Evolutionary conservation across 140 eudicot species (phyloP), one percentile per base, ranked within the genome.

Genomic region (Anethum foeniculum): DNA sequence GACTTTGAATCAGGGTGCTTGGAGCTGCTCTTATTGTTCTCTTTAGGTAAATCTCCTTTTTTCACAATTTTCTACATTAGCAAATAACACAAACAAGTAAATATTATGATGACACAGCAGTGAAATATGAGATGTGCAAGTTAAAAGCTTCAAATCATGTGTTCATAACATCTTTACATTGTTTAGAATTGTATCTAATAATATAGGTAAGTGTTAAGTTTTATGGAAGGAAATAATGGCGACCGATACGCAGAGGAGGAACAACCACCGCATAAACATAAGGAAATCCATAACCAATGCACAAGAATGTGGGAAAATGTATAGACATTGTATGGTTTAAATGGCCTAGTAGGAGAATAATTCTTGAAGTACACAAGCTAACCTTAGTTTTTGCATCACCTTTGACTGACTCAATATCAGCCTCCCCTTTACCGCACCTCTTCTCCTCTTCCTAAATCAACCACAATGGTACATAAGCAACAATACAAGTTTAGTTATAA

Each of bases 1-100:
- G 99, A 93, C 90, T 96, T 96, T 10, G 91, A 81, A 83, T 95
- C 97, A 51, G 99, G 99, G 39, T 97, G 88, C 83, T 89, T 95
- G 5, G 93, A 86, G 38, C 77, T 11, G 51, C 52, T 25, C 79
- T 90, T 89, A 5, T 23, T 16, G 36, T 73, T 48, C 28, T 84
- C 90, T 56, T 79, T 89, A 28, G 67, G 71, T 41, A 11, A 80
- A 69, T 81, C 83, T 58, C 43, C 79, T 25, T 81, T 84, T 91
- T 82, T 88, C 85, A 88, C 52, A 79, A 48, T 62, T 78, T 76
- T 72, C 25, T 58, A 74, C 72, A 84, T 67, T 64, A 82, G 34
- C 73, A 62, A 74, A 81, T 3, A 76, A 75, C 32, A 38, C 54
- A 39, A 30, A 16, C 34, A 60, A 58, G 49, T 47, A 21, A 60